These are phyloP conservation scores for Beauveria scarabaeidicola DNA, from an alignment of 2,329 filamentous ascomycete species.

Conservation along the genomic window DNA sequence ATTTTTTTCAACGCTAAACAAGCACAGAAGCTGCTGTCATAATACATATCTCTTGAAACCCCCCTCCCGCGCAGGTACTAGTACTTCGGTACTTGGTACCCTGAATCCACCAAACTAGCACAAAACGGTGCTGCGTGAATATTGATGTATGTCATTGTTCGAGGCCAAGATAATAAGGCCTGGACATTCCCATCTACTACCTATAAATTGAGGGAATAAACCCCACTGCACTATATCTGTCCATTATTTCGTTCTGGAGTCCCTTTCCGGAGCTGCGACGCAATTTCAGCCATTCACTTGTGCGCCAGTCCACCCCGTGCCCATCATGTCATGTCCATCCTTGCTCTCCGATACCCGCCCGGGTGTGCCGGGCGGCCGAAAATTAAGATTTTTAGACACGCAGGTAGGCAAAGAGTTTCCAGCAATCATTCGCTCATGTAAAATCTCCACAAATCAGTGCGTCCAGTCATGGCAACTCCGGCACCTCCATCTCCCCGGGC, in stretches of 20 bases:
- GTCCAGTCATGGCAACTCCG: conserved; percentile 1
- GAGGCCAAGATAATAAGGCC: background rate
- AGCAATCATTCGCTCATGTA: too few relatives aligned
- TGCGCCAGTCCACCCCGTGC: background rate
- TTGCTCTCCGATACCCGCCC: background rate
- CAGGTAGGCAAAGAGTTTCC: too few relatives aligned
- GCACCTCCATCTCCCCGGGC: background rate
- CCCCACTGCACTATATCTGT: background rate
- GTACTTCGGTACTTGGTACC: background rate
- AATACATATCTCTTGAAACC: too few relatives aligned
- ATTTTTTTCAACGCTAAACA: too few relatives aligned
- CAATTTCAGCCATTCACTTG: background rate
- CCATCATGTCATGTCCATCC: too few relatives aligned
- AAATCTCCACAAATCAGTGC: conserved; percentile 1
- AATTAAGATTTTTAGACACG: background rate
- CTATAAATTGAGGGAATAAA: background rate
- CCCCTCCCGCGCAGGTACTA: too few relatives aligned
- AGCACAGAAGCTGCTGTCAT: too few relatives aligned
- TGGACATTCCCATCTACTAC: background rate
- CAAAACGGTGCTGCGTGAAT: background rate
- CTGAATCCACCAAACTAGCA: background rate
- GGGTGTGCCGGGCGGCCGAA: background rate
- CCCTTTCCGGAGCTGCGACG: background rate
- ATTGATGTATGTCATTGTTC: conserved; percentile 1
- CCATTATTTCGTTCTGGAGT: background rate